A percentile compares a stretch with the other conserved stretches of the same genome.
phyloP scores from a whole-genome alignment of 129 eudicot genomes.

The sunflower (Helianthus annuus) region DNA sequence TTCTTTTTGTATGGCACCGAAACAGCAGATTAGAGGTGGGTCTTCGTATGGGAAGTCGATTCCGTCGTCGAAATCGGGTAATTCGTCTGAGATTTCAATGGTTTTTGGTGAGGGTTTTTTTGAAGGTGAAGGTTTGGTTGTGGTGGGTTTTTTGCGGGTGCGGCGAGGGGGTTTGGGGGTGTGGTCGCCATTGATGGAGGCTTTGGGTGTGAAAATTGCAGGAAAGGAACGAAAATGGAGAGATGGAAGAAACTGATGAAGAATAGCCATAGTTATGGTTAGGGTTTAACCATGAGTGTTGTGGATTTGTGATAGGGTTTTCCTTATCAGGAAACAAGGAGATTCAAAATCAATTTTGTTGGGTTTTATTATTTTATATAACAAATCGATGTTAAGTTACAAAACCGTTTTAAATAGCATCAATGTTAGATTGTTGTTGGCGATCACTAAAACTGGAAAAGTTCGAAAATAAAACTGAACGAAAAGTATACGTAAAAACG shows the following conservation, averaged over 20 bases:
- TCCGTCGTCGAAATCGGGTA: constrained; percentile 55
- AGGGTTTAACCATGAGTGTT: constrained; percentile 43
- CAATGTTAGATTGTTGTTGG: too few species aligned
- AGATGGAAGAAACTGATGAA: constrained; percentile 35
- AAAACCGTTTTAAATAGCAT: too few species aligned
- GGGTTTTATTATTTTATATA: too few species aligned
- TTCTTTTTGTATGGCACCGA: constrained; percentile 88
- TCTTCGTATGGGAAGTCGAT: constrained; percentile 54
- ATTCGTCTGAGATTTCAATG: constrained; percentile 12
- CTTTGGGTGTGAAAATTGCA: constrained; percentile 29
- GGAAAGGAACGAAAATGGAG: constrained; percentile 28
- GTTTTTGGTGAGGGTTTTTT: too few species aligned
- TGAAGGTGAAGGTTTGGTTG: constrained; percentile 22
- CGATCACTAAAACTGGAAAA: too few species aligned
- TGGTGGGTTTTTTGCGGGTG: constrained; percentile 56
- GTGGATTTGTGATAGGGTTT: constrained; percentile 26
- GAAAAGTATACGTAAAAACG: too few species aligned
- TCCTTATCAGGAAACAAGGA: constrained; percentile 11
- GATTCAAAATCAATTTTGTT: background rate
- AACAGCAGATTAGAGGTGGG: constrained; percentile 83
- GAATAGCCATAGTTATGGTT: constrained; percentile 40
- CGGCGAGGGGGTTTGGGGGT: constrained; percentile 50
- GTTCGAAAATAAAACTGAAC: too few species aligned
- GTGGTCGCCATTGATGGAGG: constrained; percentile 37
- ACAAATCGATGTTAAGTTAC: too few species aligned